Conservation (phyloP, 2,329 filamentous ascomycete species). For the Aspergillus viridinutans region DNA sequence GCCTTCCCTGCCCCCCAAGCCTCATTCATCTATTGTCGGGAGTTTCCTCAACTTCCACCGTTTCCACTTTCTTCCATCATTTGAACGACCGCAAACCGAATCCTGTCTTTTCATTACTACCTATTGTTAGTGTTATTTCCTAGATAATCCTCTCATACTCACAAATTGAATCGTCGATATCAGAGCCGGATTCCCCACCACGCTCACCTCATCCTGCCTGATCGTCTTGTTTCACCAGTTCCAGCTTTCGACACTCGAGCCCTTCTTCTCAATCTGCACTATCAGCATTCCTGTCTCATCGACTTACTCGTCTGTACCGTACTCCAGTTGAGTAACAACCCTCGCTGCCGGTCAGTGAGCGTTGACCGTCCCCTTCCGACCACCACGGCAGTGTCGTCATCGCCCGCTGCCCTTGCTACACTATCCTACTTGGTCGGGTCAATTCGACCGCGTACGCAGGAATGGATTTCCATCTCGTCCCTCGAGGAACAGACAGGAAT, state of each 20-base stretch:
- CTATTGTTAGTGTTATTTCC: not conserved
- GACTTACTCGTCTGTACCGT: not conserved
- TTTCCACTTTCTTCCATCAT: not conserved
- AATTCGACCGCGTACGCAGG: constrained; percentile 5
- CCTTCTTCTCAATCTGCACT: not conserved
- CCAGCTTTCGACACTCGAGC: not conserved
- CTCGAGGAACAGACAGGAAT: constrained; percentile 40
- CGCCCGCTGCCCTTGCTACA: not conserved
- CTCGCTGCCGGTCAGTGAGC: not conserved
- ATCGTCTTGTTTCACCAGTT: not conserved
- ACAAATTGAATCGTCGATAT: not conserved
- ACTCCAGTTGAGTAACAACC: not conserved
- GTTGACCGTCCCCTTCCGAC: not conserved
- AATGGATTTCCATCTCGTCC: constrained; percentile 43
- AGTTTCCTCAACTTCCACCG: not conserved
- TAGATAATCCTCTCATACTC: not conserved
- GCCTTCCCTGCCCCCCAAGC: not conserved
- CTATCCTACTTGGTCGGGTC: no score
- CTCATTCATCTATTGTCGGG: no score
- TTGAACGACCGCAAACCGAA: not conserved
- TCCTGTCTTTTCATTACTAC: not conserved
- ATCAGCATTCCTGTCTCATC: not conserved
- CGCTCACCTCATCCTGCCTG: not conserved
- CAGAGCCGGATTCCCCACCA: not conserved
- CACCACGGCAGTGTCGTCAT: not conserved